Evolutionary conservation across 768 basidiomycete species (phyloP), one percentile per base, ranked within the genome.

Genomic region (Astraeus odoratus): DNA sequence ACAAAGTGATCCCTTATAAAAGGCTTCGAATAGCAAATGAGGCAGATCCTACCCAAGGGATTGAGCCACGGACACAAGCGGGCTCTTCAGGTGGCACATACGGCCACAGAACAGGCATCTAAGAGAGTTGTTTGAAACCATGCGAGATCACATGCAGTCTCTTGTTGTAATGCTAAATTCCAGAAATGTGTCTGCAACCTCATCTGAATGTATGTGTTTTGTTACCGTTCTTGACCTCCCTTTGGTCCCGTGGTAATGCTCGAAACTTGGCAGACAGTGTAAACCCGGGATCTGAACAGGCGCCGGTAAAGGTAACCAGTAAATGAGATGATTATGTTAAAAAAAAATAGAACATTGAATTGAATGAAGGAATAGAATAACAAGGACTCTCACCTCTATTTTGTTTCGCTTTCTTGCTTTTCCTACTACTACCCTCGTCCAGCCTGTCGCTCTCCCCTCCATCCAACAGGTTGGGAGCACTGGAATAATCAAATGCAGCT

Each of bases 381-480:
- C 19, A 38, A 20, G 40, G 51, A 45, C 4, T 12, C 51, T 24
- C 50, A 66, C 68, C 67, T 56, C 69, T 73, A 48, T 64, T 65
- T 49, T 72, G 73, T 55, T 73, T 74, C 54, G 66, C 67, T 56
- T 73, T 79, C 68, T 80, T 77, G 64, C 63, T 76, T 61, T 65
- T 70, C 52, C 57, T 60, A 47, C 48, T 55, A 46, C 60, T 60
- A 19, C 59, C 58, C 42, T 56, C 63, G 31, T 72, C 47, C 33
- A 35, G 20, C 25, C 5, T 49, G 23, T 26, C 36, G 12, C 10
- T 43, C 39, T 45, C 23, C 31, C 35, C 56, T 50, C 75, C 71
- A 54, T 90, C 88, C 47, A 91, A 64, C 41, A 88, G 72, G 59
- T 91, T 90, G 4, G 85, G 77, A 19, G 75, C 78, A 12, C 68